Evolutionary conservation across 176 grass and related monocot genomes (phyloP), one percentile per base, ranked within the genome.

Genomic region (Coix lacrymajobi): DNA sequence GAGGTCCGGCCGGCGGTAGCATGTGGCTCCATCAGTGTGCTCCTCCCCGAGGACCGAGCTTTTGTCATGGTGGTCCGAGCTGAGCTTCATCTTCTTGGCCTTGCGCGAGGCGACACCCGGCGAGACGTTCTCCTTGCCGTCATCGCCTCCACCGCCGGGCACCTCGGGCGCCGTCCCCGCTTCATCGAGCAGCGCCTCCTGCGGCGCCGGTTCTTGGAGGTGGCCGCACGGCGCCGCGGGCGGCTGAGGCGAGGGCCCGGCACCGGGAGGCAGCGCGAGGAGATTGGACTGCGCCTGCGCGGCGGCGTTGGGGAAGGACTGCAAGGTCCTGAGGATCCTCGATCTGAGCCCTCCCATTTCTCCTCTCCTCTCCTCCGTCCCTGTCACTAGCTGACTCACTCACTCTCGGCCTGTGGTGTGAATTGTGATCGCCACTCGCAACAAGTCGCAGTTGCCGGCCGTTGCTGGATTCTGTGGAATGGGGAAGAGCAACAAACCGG

Each of bases 1-100:
- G 40, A 86, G 92, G 65, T 93, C 89, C 11, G 96, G 96, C 5
- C 87, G 89, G 24, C 93, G 84, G 82, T 87, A 98, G 40, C 29
- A 6, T 15, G 5, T 5, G 34, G 6, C 17, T 11, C 8, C 31
- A 57, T 57, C 52, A 4, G 39, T 19, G 22, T 20, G 15, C 3
- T 58, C 56, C 16, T 26, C 57, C 29, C 7, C 85, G 14, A 46
- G 52, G 22, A 69, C 79, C 32, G 45, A 24, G 79, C 40, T 49
- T 71, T 49, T 7, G 22, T 34, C 19, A 9, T 32, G 40, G 20
- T 79, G 30, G 9, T 25, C 83, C 12, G 45, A 24, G 80, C 7
- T 77, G 33, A 66, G 19, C 22, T 60, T 73, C 34, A 80, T 83
- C 83, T 89, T 89, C 71, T 75, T 79, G 70, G 68, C 83, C 76